Percentiles rank a stretch among this genome's conserved stretches.
These are phyloP conservation scores for Edaphochlamys debaryana DNA, from an alignment of 139 green algal genomes.

Conservation along the genomic window DNA sequence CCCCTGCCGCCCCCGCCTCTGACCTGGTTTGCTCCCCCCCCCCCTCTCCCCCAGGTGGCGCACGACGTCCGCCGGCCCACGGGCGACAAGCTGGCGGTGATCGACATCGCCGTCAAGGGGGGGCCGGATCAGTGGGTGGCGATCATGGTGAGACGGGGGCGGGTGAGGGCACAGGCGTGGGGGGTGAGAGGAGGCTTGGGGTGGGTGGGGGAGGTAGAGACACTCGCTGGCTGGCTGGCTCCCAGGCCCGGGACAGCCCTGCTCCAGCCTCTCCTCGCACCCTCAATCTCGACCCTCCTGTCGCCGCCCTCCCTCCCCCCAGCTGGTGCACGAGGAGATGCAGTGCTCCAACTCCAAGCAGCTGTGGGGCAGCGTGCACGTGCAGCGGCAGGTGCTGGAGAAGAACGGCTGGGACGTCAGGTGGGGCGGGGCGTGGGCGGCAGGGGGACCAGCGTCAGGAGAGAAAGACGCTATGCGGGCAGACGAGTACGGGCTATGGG, in stretches of 20 bases:
- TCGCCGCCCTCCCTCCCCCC: too few relatives aligned
- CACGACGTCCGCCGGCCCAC: constrained; percentile 33
- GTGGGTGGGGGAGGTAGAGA: too few relatives aligned
- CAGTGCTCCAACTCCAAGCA: constrained; percentile 41
- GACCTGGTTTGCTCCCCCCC: too few relatives aligned
- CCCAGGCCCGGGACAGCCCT: too few relatives aligned
- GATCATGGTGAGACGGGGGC: constrained; percentile 31
- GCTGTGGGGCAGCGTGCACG: constrained; percentile 11
- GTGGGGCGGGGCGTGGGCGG: not conserved
- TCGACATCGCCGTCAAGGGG: constrained; percentile 45
- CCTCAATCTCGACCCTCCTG: too few relatives aligned
- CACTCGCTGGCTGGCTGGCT: too few relatives aligned
- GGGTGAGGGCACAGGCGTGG: too few relatives aligned
- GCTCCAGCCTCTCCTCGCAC: too few relatives aligned
- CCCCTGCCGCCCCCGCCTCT: too few relatives aligned
- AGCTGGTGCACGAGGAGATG: constrained; percentile 6
- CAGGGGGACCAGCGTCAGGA: too few relatives aligned
- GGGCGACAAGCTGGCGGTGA: constrained; percentile 33
- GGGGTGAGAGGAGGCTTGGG: not conserved
- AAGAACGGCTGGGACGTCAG: constrained; percentile 58
- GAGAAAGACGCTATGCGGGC: too few relatives aligned
- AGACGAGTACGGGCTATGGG: too few relatives aligned
- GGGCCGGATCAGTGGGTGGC: constrained; percentile 27
- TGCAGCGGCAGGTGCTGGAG: constrained; percentile 49
- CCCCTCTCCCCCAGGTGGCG: not conserved